Base-by-base conservation (phyloP, 768 basidiomycete species). In the Cyathus striatus region DNA sequence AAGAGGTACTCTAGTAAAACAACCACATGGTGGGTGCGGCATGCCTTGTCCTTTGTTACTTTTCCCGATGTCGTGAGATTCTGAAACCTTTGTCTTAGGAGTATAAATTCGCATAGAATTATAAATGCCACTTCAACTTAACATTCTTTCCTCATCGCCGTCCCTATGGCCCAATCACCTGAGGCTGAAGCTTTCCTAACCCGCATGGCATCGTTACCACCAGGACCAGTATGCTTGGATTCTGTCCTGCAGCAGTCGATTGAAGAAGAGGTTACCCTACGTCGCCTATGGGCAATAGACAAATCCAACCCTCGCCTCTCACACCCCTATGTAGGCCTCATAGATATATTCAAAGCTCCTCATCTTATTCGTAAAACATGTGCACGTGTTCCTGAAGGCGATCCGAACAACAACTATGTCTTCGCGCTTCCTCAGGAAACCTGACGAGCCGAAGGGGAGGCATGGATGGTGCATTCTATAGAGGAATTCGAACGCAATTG, bases 401-500 rank as follows among this genome's bases (percentile, higher is more conserved):
- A 64, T 10, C 30, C 30, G n/a, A n/a, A n/a, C 17, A 62, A 64
- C 45, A 68, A 73, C 18, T 59, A 81, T 55, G 62, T 81, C 30
- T 75, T 82, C 70, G 72, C 79, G 0, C 55, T 82, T n/a, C n/a
- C n/a, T n/a, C n/a, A n/a, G n/a, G 14, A 55, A 63, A 2, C 64
- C 66, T 12, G 50, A 50, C 2, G 57, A 63, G 17, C 64, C 79
- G 36, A 72, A 73, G 55, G 58, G 68, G 44, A 75, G 79, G 34
- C 76, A 78, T 22, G 54, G 62, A 2, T 72, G 73, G 2, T 62
- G 67, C 37, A 78, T 76, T 62, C 61, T 49, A 53, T 80, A 10
- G 79, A 79, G 16, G 74, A 77, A 39, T 84, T 81, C 66, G 73
- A 73, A 62, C 73, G 70, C 61, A 80, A 79, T 51, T 84, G 80